Evolutionary conservation across 2,329 filamentous ascomycete species (phyloP), one percentile per base, ranked within the genome.

Genomic region (Sclerotiophoma versabilis): DNA sequence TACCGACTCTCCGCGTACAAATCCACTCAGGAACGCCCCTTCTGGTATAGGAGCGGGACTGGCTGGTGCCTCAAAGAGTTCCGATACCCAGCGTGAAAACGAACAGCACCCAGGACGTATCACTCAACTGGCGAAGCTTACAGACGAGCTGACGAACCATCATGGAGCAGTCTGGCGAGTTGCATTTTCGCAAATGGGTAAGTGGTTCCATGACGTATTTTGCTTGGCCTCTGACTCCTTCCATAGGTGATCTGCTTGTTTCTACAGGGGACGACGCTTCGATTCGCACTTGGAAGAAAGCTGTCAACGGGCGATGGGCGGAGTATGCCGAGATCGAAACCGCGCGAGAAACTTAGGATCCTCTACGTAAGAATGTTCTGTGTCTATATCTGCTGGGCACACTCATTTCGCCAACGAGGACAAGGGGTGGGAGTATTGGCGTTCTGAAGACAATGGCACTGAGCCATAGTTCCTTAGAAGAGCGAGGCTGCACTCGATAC

Each of bases 231-330:
- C 51, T 64, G 32, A 66, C 47, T 9, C 83, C 48, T 81, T 26
- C 8, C 6, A 12, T 86, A 77, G 89, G 89, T 4, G 88, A 91
- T 72, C 82, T 93, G 11, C 77, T 93, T 7, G 86, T 90, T 1
- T 89, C 87, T 33, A 90, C 89, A 1, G 90, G 90, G 3, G 90
- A 93, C 60, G 89, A 93, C 71, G 90, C 89, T 10, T 84, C 75
- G 6, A 75, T 80, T 23, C 74, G 78, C 36, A 75, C 80, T 14
- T 82, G 80, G 79, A 81, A 81, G 70, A 80, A 77, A 68, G 76
- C 76, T 8, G 68, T 77, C 44, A 78, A 79, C 39, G 77, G 77
- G 27, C 75, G 76, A 48, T 82, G 80, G 80, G 64, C 77, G 5
- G 79, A 81, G 60, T 80, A 79, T 50, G 76, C 78, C 11, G 77